Evolutionary conservation across 2,329 filamentous ascomycete species (phyloP).

Genomic region (Hyphodiscus sp.): DNA sequence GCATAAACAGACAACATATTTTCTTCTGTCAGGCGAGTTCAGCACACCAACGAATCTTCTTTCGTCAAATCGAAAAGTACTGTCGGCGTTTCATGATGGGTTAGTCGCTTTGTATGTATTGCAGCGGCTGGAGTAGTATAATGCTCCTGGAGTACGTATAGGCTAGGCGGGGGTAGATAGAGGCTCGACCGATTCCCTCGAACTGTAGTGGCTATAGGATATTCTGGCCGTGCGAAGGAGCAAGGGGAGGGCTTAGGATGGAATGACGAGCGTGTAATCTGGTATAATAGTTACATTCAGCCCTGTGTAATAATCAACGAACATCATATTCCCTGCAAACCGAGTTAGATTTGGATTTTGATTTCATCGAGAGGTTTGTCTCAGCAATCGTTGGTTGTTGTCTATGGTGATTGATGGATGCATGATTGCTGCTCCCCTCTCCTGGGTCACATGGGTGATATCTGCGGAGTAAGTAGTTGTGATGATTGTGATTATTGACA

Average conservation of each 20-base stretch:
- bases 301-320: slow-evolving; percentile 2
- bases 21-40: slow-evolving; percentile 3
- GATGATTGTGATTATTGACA: too few relatives aligned
- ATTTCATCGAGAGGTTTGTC: too few relatives aligned
- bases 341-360: too few relatives aligned
- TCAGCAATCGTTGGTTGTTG: too few relatives aligned
- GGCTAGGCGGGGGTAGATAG: too few relatives aligned
- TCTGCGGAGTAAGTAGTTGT: too few relatives aligned
- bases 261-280: slow-evolving; percentile 1
- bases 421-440: too few relatives aligned
- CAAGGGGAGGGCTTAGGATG: neutral
- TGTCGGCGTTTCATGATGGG: slow-evolving; percentile 4
- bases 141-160: neutral
- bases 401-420: too few relatives aligned
- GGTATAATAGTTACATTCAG: slow-evolving; percentile 5
- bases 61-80: slow-evolving; percentile 1
- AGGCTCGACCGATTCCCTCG: neutral
- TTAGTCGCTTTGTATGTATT: slow-evolving; percentile 1
- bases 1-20: slow-evolving; percentile 5
- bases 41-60: slow-evolving; percentile 3
- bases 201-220: neutral
- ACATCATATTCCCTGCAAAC: neutral
- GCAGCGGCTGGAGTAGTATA: slow-evolving; percentile 6
- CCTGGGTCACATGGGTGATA: too few relatives aligned
- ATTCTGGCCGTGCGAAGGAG: neutral